phyloP scores from a whole-genome alignment of 2,329 filamentous ascomycete species.

The Trichoderma koningii region DNA sequence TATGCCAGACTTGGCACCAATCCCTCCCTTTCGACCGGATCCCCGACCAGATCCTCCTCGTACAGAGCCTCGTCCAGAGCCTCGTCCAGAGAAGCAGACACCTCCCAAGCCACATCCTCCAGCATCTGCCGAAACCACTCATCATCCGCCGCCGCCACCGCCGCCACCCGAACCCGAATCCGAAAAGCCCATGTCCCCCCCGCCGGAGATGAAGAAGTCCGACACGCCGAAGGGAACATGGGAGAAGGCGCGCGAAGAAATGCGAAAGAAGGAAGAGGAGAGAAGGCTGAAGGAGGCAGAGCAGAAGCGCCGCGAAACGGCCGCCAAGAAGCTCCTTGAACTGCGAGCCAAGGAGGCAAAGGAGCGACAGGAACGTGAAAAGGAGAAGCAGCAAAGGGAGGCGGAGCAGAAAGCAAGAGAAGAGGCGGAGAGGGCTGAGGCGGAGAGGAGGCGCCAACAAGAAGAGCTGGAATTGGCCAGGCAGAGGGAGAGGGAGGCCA shows the following conservation, averaged over 20 bases:
- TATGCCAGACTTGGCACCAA: slow-evolving; percentile 21
- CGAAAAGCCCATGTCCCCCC: background rate
- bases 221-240: slow-evolving; percentile 47
- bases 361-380: slow-evolving; percentile 48
- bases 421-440: slow-evolving; percentile 41
- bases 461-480: slow-evolving; percentile 42
- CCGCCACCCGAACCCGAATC: slow-evolving; percentile 2
- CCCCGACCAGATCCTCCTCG: too few relatives aligned
- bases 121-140: slow-evolving; percentile 21
- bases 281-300: slow-evolving; percentile 63
- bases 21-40: slow-evolving; percentile 33
- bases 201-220: slow-evolving; percentile 11
- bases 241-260: slow-evolving; percentile 71
- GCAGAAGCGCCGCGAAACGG: slow-evolving; percentile 60
- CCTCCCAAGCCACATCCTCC: slow-evolving; percentile 26
- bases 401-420: slow-evolving; percentile 42
- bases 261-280: slow-evolving; percentile 63
- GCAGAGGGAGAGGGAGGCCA: slow-evolving; percentile 45
- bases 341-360: slow-evolving; percentile 58
- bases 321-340: slow-evolving; percentile 55
- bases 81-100: slow-evolving; percentile 32
- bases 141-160: slow-evolving; percentile 12
- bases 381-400: slow-evolving; percentile 43
- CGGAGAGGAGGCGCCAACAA: slow-evolving; percentile 35
- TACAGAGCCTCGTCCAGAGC: slow-evolving; percentile 26